Conservation (phyloP, 805 yeast genomes). For the Metschnikowia colocasiae region DNA sequence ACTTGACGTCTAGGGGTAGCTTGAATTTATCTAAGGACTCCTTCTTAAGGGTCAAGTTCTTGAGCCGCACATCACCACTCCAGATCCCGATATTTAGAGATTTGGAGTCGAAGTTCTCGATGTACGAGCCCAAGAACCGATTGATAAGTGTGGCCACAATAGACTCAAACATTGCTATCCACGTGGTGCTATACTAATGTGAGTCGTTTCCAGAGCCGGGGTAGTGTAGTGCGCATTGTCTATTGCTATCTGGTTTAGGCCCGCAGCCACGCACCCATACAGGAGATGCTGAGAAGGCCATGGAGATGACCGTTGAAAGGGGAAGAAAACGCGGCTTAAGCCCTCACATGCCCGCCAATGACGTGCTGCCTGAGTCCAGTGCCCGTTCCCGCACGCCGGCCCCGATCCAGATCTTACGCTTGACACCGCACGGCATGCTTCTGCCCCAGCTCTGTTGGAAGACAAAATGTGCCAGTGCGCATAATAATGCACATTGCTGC, state of each 20-base stretch:
- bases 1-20: slow-evolving; percentile 80
- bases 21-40: slow-evolving; percentile 86
- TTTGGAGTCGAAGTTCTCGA: slow-evolving; percentile 93
- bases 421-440: too few relatives aligned
- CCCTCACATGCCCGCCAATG: too few relatives aligned
- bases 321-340: too few relatives aligned
- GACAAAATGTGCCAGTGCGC: too few relatives aligned
- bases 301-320: too few relatives aligned
- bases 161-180: slow-evolving; percentile 54
- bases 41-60: slow-evolving; percentile 71
- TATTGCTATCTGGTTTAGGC: slow-evolving; percentile 1
- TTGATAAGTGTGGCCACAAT: slow-evolving; percentile 61
- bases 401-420: too few relatives aligned
- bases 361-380: too few relatives aligned
- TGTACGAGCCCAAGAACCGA: slow-evolving; percentile 65
- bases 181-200: neutral
- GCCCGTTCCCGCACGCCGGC: too few relatives aligned
- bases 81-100: slow-evolving; percentile 94
- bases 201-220: neutral
- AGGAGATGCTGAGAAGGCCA: too few relatives aligned
- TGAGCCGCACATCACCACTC: slow-evolving; percentile 92
- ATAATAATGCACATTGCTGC: too few relatives aligned
- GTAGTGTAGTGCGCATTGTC: neutral
- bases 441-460: too few relatives aligned
- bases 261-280: neutral